These are phyloP conservation scores for Aspergillus olivimuriae DNA, from an alignment of 495 filamentous ascomycete genomes.

Conservation along the genomic window DNA sequence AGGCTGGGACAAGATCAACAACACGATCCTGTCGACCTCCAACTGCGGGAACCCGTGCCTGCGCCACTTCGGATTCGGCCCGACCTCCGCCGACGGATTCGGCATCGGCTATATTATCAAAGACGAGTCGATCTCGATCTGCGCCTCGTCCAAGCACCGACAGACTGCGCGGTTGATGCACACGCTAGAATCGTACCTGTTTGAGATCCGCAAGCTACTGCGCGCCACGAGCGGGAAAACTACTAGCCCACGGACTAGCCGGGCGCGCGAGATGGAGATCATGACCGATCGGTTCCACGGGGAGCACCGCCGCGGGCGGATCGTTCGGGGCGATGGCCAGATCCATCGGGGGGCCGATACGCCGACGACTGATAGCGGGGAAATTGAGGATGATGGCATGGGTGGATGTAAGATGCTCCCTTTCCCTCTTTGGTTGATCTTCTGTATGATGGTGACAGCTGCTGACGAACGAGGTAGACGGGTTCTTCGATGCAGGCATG, in stretches of 20 bases:
- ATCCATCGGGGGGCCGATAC: slow-evolving; percentile 36
- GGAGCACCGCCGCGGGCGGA: slow-evolving; percentile 36
- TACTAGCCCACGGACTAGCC: slow-evolving; percentile 47
- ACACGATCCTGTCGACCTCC: slow-evolving; percentile 89
- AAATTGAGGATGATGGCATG: slow-evolving; percentile 81
- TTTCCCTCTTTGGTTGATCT: slow-evolving; percentile 9
- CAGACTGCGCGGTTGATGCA: slow-evolving; percentile 90
- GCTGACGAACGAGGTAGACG: slow-evolving; percentile 53
- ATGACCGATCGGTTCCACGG: slow-evolving; percentile 38
- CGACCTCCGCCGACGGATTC: slow-evolving; percentile 89
- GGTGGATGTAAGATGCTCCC: slow-evolving; percentile 72
- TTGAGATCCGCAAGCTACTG: slow-evolving; percentile 82
- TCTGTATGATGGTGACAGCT: slow-evolving; percentile 7
- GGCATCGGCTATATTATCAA: slow-evolving; percentile 99
- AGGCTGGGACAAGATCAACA: slow-evolving; percentile 94
- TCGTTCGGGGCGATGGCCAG: slow-evolving; percentile 37
- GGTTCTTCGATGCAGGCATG: slow-evolving; percentile 95
- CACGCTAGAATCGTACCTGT: slow-evolving; percentile 78
- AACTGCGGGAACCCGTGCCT: slow-evolving; percentile 98
- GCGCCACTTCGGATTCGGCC: slow-evolving; percentile 93
- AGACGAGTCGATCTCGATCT: slow-evolving; percentile 86
- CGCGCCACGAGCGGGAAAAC: slow-evolving; percentile 55
- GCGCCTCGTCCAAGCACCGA: slow-evolving; percentile 83
- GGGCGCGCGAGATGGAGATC: slow-evolving; percentile 62
- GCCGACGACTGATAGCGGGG: slow-evolving; percentile 54